These are phyloP conservation scores for Achlya hypogyna DNA, from an alignment of 352 stramenopile species.

Conservation along the genomic window DNA sequence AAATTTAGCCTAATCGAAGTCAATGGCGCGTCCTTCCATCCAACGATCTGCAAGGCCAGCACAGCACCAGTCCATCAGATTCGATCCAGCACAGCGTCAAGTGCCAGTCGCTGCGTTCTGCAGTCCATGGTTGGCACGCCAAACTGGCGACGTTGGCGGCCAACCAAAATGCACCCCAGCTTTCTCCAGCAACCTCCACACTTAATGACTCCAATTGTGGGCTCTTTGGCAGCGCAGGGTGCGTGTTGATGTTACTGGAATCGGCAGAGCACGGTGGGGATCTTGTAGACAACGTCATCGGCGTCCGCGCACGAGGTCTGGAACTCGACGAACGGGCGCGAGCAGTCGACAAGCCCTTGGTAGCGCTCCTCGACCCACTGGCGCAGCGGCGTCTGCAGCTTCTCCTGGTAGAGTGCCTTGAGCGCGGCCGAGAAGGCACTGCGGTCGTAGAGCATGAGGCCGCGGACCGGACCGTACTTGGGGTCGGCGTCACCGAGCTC, in stretches of 20 bases:
- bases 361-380: conserved; percentile 68
- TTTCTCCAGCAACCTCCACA: no score
- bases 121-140: no score
- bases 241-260: not conserved
- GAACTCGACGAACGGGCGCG: conserved; percentile 74
- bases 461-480: conserved; percentile 57
- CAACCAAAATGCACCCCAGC: no score
- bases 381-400: conserved; percentile 46
- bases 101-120: no score
- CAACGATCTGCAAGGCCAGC: not conserved
- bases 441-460: conserved; percentile 81
- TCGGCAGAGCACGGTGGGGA: conserved; percentile 76
- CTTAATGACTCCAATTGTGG: no score
- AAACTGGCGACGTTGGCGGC: no score
- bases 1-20: not conserved
- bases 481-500: conserved; percentile 60
- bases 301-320: conserved; percentile 80
- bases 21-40: not conserved
- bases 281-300: conserved; percentile 69
- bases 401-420: conserved; percentile 57
- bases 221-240: no score
- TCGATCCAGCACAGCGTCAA: no score
- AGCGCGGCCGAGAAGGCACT: conserved; percentile 63
- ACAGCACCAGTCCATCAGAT: no score
- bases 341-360: conserved; percentile 70